Evolutionary conservation across 2,329 filamentous ascomycete genomes (phyloP).

Genomic region (Microcera coccophila): DNA sequence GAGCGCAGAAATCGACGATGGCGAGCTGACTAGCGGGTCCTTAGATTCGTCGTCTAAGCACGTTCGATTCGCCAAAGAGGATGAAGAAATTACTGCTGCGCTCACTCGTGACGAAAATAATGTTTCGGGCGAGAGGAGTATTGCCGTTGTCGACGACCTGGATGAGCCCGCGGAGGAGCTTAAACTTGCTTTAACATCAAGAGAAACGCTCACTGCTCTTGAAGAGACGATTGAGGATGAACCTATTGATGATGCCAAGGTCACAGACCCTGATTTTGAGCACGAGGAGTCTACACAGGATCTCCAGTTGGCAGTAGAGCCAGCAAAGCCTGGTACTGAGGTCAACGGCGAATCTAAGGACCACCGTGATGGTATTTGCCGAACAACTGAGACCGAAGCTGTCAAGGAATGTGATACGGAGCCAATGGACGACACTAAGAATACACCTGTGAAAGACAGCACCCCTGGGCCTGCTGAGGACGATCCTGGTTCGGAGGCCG

Average conservation of each 20-base stretch:
- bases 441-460: background rate
- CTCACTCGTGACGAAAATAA: background rate
- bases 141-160: background rate
- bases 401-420: background rate
- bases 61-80: slow-evolving; percentile 2
- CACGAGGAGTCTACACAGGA: too few relatives aligned
- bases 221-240: slow-evolving; percentile 1
- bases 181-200: slow-evolving; percentile 3
- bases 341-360: background rate
- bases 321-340: background rate
- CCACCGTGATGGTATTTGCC: too few relatives aligned
- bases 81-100: background rate
- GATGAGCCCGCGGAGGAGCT: background rate
- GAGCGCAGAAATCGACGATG: background rate
- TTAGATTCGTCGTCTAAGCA: background rate
- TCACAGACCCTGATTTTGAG: background rate
- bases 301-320: too few relatives aligned
- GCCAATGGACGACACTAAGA: background rate
- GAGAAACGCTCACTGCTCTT: slow-evolving; percentile 5
- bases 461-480: background rate
- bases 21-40: background rate
- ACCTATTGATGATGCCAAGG: background rate
- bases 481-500: background rate
- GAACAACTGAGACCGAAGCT: background rate
- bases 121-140: background rate